phyloP scores from a whole-genome alignment of 108 stramenopile species.

The Nannochloropsis gaditana region DNA sequence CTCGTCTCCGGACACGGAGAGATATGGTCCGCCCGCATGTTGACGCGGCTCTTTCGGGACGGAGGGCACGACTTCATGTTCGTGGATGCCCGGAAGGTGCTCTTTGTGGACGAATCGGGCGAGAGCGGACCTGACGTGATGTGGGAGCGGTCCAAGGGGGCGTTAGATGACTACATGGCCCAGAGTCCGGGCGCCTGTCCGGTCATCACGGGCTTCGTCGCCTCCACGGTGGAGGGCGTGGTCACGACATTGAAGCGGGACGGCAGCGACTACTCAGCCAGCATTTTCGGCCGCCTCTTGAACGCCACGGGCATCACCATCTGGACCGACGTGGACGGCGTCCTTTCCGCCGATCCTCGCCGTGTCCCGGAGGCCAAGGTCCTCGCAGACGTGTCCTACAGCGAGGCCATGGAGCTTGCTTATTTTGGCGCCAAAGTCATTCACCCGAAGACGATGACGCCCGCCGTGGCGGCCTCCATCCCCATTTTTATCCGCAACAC shows the following conservation, averaged over 20 bases:
- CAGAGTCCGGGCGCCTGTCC: slow-evolving; percentile 26
- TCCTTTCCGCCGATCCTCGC: slow-evolving; percentile 72
- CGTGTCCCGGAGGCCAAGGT: slow-evolving; percentile 69
- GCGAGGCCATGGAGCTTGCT: slow-evolving; percentile 85
- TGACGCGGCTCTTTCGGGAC: slow-evolving; percentile 49
- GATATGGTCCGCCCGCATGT: slow-evolving; percentile 71
- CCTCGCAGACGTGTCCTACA: slow-evolving; percentile 66
- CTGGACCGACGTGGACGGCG: slow-evolving; percentile 85
- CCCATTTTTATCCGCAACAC: slow-evolving; percentile 82
- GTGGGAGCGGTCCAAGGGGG: slow-evolving; percentile 52
- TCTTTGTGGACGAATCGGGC: slow-evolving; percentile 66
- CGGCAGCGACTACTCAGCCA: slow-evolving; percentile 70
- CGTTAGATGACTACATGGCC: slow-evolving; percentile 54
- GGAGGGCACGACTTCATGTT: slow-evolving; percentile 58
- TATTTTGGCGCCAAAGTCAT: slow-evolving; percentile 86
- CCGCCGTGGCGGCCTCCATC: slow-evolving; percentile 55
- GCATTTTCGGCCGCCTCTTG: slow-evolving; percentile 73
- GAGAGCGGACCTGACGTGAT: slow-evolving; percentile 50
- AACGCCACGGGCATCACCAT: slow-evolving; percentile 64
- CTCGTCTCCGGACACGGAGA: slow-evolving; percentile 74
- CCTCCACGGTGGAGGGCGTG: slow-evolving; percentile 71
- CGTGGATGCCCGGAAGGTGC: slow-evolving; percentile 70
- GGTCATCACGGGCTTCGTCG: slow-evolving; percentile 85
- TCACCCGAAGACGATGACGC: slow-evolving; percentile 79
- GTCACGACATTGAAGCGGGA: slow-evolving; percentile 75